Evolutionary conservation across 352 stramenopile species (phyloP).

Genomic region (Globisporangium apiculatum): DNA sequence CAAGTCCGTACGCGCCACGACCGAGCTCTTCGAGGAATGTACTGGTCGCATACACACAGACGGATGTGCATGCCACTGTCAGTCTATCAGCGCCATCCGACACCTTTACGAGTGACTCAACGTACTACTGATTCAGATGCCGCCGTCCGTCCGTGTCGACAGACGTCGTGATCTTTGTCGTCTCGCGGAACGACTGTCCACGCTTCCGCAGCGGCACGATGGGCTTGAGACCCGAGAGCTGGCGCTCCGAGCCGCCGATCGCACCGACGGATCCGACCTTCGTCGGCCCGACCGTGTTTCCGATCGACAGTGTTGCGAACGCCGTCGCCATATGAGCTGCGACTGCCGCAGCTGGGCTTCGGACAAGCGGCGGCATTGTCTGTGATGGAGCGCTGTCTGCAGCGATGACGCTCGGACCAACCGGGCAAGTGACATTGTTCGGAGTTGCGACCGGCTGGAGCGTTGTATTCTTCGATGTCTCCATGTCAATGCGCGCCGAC

Average conservation of each 20-base stretch:
- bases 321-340: too few species aligned
- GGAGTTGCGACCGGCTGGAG: not conserved
- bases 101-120: not conserved
- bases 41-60: conserved; percentile 16
- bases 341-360: too few species aligned
- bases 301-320: too few species aligned
- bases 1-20: conserved; percentile 63
- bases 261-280: too few species aligned
- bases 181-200: conserved; percentile 64
- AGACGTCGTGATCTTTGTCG: conserved; percentile 35
- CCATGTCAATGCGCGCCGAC: not conserved
- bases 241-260: conserved; percentile 22
- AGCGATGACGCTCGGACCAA: not conserved
- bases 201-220: conserved; percentile 52
- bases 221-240: conserved; percentile 45
- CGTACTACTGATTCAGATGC: conserved; percentile 74
- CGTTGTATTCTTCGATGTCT: not conserved
- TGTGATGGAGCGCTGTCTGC: conserved; percentile 47
- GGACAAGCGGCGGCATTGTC: too few species aligned
- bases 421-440: conserved; percentile 1
- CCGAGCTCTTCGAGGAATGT: conserved; percentile 70
- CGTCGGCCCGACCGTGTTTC: too few species aligned
- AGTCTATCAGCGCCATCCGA: not conserved
- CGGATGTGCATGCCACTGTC: not conserved
- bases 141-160: conserved; percentile 45